A percentile compares a stretch with the other conserved stretches of the same genome.
Evolutionary conservation across 2,329 filamentous ascomycete species (phyloP).

Genomic region (Curvularia spicifera): DNA sequence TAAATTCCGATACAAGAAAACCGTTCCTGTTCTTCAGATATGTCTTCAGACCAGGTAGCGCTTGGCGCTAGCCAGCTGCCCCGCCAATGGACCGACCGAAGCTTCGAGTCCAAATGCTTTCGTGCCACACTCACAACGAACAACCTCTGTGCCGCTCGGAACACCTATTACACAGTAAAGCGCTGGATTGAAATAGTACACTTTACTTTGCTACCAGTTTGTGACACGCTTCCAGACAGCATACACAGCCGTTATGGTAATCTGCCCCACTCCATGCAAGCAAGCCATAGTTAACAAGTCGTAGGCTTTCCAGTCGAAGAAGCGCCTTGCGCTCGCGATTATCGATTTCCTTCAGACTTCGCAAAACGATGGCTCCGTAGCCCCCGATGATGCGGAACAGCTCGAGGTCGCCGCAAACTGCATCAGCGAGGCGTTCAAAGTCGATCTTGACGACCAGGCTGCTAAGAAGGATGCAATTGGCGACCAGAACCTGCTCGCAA

Average conservation of each 20-base stretch:
- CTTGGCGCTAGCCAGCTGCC: conserved; percentile 26
- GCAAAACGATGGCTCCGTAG: conserved; percentile 84
- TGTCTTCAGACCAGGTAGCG: conserved; percentile 1
- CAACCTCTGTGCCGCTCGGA: conserved; percentile 6
- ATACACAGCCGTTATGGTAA: conserved; percentile 40
- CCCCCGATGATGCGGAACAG: conserved; percentile 86
- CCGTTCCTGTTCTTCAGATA: background rate
- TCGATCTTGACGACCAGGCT: conserved; percentile 78
- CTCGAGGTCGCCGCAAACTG: conserved; percentile 94
- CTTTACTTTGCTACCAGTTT: background rate
- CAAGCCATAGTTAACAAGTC: conserved; percentile 22
- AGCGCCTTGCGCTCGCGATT: conserved; percentile 95
- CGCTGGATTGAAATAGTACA: background rate
- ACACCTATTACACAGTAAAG: conserved; percentile 6
- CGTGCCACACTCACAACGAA: conserved; percentile 13
- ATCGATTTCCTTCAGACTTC: conserved; percentile 92
- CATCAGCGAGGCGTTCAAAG: conserved; percentile 93
- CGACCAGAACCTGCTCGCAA: conserved; percentile 83
- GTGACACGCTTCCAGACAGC: conserved; percentile 6
- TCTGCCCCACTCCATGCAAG: conserved; percentile 22
- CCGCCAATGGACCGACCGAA: conserved; percentile 30
- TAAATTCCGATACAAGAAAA: background rate
- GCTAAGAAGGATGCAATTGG: conserved; percentile 80
- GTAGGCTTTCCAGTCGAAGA: conserved; percentile 61
- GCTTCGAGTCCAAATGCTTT: conserved; percentile 32